phyloP scores from a whole-genome alignment of 2,329 filamentous ascomycete species.

The Sporothrix dimorphospora region DNA sequence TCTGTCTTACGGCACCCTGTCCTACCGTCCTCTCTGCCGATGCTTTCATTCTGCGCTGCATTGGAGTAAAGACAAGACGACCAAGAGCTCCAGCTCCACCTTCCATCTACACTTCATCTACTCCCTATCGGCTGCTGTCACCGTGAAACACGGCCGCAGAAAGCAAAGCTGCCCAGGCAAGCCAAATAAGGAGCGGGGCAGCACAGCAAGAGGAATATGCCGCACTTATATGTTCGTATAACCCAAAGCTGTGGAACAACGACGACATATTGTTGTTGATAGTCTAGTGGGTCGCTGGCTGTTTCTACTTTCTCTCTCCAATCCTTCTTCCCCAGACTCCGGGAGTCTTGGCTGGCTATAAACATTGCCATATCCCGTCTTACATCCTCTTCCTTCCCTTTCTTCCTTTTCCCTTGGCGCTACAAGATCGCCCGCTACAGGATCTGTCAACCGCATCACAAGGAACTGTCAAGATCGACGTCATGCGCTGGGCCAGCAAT shows the following conservation, averaged over 20 bases:
- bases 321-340: not conserved
- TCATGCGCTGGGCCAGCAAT: constrained; percentile 28
- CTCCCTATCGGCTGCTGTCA: not conserved
- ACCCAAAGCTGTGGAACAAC: not conserved
- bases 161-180: not conserved
- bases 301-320: not conserved
- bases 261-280: not conserved
- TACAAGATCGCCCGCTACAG: not conserved
- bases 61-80: not conserved
- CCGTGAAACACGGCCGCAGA: constrained; percentile 13
- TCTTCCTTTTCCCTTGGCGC: not conserved
- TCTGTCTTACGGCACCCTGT: not conserved
- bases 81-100: not conserved
- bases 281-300: not conserved
- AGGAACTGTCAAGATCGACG: not conserved
- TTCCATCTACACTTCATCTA: not conserved
- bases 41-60: not conserved
- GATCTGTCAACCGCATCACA: not conserved
- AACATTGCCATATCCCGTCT: constrained; percentile 2
- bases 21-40: not conserved
- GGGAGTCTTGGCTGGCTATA: not conserved
- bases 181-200: not conserved
- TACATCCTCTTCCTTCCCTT: not conserved
- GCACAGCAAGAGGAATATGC: not conserved
- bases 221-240: not conserved